phyloP scores from a whole-genome alignment of 768 basidiomycete genomes.

The Daedaleopsis nitida region DNA sequence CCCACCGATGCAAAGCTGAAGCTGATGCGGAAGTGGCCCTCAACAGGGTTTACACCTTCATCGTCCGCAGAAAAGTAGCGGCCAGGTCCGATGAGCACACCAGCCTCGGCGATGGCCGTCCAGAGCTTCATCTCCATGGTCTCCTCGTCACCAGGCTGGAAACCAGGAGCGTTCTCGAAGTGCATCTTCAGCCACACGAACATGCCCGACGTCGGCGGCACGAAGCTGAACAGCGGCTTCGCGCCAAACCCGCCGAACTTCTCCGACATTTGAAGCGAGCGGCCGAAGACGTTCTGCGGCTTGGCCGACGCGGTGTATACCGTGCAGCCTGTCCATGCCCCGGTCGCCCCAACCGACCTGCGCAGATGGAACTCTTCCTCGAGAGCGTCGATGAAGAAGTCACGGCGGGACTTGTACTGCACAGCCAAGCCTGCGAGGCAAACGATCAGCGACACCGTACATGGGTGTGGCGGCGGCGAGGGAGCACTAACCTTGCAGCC shows the following conservation, averaged over 20 bases:
- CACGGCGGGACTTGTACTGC: slow-evolving; percentile 60
- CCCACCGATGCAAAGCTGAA: slow-evolving; percentile 56
- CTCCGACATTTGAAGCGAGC: slow-evolving; percentile 34
- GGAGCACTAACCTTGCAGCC: slow-evolving; percentile 62
- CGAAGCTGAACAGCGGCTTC: slow-evolving; percentile 56
- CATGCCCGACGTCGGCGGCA: slow-evolving; percentile 84
- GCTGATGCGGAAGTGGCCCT: slow-evolving; percentile 59
- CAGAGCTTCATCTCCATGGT: slow-evolving; percentile 62
- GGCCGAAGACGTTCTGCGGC: slow-evolving; percentile 19
- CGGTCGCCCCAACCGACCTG: slow-evolving; percentile 30
- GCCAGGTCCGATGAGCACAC: slow-evolving; percentile 68
- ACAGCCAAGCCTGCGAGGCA: slow-evolving; percentile 44
- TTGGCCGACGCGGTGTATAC: slow-evolving; percentile 50
- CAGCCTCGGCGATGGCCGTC: slow-evolving; percentile 57
- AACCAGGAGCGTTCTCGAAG: slow-evolving; percentile 57
- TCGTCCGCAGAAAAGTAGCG: slow-evolving; percentile 45
- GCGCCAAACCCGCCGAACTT: slow-evolving; percentile 37
- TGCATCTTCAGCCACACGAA: slow-evolving; percentile 73
- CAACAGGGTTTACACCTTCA: slow-evolving; percentile 15
- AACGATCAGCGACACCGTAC: not conserved
- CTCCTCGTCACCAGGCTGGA: slow-evolving; percentile 36
- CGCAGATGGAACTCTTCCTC: slow-evolving; percentile 61
- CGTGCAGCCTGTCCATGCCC: slow-evolving; percentile 38
- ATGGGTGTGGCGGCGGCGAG: not conserved
- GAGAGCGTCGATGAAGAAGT: slow-evolving; percentile 66